Evolutionary conservation across 371 early-diverging fungal species (phyloP).

Genomic region (Fennellomyces sp.): DNA sequence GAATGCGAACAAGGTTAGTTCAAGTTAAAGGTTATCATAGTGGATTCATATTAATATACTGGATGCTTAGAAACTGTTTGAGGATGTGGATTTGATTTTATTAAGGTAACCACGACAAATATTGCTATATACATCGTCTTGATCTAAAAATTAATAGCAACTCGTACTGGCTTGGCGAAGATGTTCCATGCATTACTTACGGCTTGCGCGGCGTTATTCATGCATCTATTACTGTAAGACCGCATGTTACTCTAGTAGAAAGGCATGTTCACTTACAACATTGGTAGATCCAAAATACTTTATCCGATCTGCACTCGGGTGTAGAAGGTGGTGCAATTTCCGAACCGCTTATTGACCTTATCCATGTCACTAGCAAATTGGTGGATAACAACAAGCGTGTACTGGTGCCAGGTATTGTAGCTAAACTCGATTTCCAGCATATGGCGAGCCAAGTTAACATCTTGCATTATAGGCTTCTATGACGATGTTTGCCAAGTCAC

Average conservation of each 20-base stretch:
- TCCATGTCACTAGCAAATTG: constrained; percentile 67
- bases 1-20: constrained; percentile 44
- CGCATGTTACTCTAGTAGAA: neutral
- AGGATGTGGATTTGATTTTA: constrained; percentile 72
- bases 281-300: constrained; percentile 48
- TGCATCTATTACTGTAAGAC: constrained; percentile 62
- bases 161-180: constrained; percentile 75
- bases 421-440: neutral
- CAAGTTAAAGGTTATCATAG: neutral
- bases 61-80: constrained; percentile 49
- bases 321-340: constrained; percentile 86
- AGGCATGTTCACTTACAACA: neutral
- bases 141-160: constrained; percentile 34
- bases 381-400: constrained; percentile 64
- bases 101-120: constrained; percentile 49
- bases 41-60: neutral
- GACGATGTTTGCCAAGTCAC: constrained; percentile 59
- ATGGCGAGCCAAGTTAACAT: neutral
- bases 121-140: neutral
- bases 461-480: constrained; percentile 50
- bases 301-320: constrained; percentile 80
- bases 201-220: constrained; percentile 79
- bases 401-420: constrained; percentile 65
- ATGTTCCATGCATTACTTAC: constrained; percentile 71
- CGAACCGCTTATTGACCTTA: constrained; percentile 78